Percentiles rank a stretch among this genome's conserved stretches.
Evolutionary conservation across 1,139 yeast species (phyloP).

Genomic region (Kurtzmaniella quercitrusa): DNA sequence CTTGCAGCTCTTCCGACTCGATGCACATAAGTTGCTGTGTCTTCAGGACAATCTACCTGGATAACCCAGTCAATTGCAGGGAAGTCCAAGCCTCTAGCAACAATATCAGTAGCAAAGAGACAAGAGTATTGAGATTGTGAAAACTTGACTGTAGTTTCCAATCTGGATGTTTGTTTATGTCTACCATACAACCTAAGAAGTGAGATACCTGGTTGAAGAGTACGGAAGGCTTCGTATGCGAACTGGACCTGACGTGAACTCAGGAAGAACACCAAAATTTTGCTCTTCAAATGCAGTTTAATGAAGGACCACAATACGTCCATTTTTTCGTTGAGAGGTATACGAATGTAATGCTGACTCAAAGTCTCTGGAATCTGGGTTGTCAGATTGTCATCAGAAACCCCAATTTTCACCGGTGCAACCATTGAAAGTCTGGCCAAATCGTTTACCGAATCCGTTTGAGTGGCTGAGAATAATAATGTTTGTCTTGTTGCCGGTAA

Average conservation of each 20-base stretch:
- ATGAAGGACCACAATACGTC: slow-evolving; percentile 87
- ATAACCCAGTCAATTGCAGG: slow-evolving; percentile 98
- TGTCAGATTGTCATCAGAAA: slow-evolving; percentile 36
- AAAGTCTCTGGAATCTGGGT: slow-evolving; percentile 76
- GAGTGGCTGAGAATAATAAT: slow-evolving; percentile 87
- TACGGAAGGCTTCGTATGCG: slow-evolving; percentile 86
- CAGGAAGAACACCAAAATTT: slow-evolving; percentile 83
- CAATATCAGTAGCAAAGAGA: slow-evolving; percentile 92
- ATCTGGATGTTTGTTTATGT: slow-evolving; percentile 89
- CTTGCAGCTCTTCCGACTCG: slow-evolving; percentile 97
- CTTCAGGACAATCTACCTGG: slow-evolving; percentile 96
- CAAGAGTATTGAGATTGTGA: slow-evolving; percentile 85
- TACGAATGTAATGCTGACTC: slow-evolving; percentile 75
- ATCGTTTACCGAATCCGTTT: slow-evolving; percentile 81
- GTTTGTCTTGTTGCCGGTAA: slow-evolving; percentile 88
- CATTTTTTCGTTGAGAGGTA: slow-evolving; percentile 74
- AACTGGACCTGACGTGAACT: slow-evolving; percentile 95
- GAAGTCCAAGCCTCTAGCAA: slow-evolving; percentile 95
- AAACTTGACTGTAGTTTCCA: slow-evolving; percentile 84
- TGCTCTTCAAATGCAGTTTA: slow-evolving; percentile 80
- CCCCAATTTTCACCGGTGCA: slow-evolving; percentile 73
- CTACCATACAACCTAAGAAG: slow-evolving; percentile 90
- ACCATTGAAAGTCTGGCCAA: slow-evolving; percentile 84
- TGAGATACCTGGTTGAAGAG: slow-evolving; percentile 94
- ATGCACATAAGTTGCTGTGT: slow-evolving; percentile 90